Conservation (phyloP, 129 eudicot genomes). For the Dittrichia graveolens region DNA sequence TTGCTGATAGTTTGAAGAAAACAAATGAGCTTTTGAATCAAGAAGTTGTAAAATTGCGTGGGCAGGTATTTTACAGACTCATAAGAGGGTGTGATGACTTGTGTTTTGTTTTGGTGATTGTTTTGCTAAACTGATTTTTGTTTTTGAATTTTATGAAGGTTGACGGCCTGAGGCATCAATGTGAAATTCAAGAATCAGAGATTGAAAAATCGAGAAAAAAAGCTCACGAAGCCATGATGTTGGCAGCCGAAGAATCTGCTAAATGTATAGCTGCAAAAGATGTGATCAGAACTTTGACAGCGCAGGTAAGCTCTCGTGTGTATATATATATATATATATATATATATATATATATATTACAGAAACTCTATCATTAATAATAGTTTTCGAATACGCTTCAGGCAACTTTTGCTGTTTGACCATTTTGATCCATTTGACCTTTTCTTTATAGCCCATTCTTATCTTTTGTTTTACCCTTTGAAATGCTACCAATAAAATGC, state of each 20-base stretch:
- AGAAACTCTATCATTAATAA: neutral
- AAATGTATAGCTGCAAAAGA: slow-evolving; percentile 98
- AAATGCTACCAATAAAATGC: neutral
- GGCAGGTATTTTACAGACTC: slow-evolving; percentile 53
- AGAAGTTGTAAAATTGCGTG: slow-evolving; percentile 73
- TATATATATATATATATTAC: neutral
- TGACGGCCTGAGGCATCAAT: slow-evolving; percentile 60
- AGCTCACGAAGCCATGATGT: slow-evolving; percentile 71
- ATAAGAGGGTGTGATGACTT: neutral
- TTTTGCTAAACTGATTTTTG: neutral
- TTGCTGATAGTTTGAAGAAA: slow-evolving; percentile 82
- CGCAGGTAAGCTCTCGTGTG: slow-evolving; percentile 56
- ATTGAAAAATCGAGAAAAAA: slow-evolving; percentile 70
- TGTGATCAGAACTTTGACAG: slow-evolving; percentile 76
- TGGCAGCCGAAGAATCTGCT: slow-evolving; percentile 82
- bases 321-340: neutral
- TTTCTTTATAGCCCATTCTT: neutral
- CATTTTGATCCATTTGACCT: neutral
- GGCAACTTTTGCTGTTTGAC: neutral
- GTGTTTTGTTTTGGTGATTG: slow-evolving; percentile 1
- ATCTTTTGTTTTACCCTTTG: neutral
- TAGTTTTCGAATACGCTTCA: neutral
- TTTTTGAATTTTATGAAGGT: slow-evolving; percentile 49
- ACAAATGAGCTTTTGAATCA: slow-evolving; percentile 86
- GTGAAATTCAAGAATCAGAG: slow-evolving; percentile 80